Evolutionary conservation across 179 eudicot species (phyloP).

Genomic region (Spergularia azorica): DNA sequence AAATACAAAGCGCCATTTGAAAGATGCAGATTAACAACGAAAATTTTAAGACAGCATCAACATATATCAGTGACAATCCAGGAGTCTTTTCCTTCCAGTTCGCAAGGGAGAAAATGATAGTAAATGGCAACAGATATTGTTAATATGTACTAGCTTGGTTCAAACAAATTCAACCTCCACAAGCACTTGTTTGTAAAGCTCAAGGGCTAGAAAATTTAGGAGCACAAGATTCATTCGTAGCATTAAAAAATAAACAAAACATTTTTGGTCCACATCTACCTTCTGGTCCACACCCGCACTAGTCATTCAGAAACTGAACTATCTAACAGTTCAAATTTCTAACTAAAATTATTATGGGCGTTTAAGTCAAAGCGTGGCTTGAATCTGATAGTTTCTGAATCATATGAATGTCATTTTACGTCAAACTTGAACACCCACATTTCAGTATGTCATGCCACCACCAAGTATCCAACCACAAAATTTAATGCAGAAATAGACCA

Average conservation of each 20-base stretch:
- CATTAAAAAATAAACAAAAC: background rate
- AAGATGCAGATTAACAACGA: too few species aligned
- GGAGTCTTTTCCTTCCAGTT: background rate
- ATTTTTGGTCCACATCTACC: constrained; percentile 12
- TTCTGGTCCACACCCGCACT: constrained; percentile 14
- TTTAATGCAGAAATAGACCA: constrained; percentile 20
- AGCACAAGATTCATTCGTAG: constrained; percentile 7
- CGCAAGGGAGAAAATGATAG: background rate
- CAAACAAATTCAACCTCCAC: background rate
- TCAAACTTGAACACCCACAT: constrained; percentile 7
- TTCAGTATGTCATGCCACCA: constrained; percentile 2
- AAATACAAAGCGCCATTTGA: background rate
- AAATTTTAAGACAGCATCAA: background rate
- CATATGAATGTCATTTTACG: background rate
- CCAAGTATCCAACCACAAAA: constrained; percentile 18
- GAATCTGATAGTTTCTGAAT: constrained; percentile 11
- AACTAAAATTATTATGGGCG: background rate
- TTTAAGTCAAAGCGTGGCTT: background rate
- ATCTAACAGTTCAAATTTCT: background rate
- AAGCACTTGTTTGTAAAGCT: background rate
- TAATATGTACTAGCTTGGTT: background rate
- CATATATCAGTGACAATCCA: background rate
- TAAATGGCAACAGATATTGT: background rate
- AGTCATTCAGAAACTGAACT: constrained; percentile 17
- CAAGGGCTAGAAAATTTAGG: background rate